phyloP scores from a whole-genome alignment of 148 eudicot genomes.

The Vaccinium darrowii region DNA sequence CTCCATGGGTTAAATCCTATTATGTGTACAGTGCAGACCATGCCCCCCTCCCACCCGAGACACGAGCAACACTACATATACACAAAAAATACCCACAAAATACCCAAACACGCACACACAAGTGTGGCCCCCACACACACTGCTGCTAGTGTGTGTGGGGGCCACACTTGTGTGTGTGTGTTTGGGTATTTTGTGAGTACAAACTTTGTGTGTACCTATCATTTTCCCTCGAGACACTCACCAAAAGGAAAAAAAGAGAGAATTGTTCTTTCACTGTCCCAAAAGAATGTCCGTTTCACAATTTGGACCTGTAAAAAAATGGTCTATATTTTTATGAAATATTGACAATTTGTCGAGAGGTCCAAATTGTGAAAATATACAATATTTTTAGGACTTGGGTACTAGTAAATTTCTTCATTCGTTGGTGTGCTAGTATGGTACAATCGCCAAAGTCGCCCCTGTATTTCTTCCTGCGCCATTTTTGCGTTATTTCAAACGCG shows the following conservation, averaged over 20 bases:
- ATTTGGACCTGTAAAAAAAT: neutral
- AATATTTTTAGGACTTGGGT: neutral
- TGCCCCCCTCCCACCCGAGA: no score
- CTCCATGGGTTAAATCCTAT: neutral
- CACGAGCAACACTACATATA: no score
- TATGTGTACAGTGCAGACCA: neutral
- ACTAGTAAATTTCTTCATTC: neutral
- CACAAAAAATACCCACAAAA: no score
- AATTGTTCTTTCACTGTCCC: neutral
- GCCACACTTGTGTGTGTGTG: no score
- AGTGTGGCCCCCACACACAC: no score
- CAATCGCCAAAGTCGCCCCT: neutral
- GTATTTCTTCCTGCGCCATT: neutral
- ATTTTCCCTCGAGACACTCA: no score
- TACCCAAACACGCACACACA: no score
- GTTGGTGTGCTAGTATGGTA: neutral
- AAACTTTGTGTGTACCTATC: no score
- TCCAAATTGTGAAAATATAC: neutral
- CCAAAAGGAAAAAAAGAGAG: neutral
- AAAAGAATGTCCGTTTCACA: neutral
- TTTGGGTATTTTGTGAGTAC: no score
- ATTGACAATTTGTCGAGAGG: neutral
- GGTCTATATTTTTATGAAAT: neutral
- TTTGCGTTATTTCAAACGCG: neutral
- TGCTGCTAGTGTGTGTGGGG: no score